Percentiles rank a stretch among this genome's conserved stretches.
Conservation (phyloP, 2,329 filamentous ascomycete species). For the Diaporthe capsici region DNA sequence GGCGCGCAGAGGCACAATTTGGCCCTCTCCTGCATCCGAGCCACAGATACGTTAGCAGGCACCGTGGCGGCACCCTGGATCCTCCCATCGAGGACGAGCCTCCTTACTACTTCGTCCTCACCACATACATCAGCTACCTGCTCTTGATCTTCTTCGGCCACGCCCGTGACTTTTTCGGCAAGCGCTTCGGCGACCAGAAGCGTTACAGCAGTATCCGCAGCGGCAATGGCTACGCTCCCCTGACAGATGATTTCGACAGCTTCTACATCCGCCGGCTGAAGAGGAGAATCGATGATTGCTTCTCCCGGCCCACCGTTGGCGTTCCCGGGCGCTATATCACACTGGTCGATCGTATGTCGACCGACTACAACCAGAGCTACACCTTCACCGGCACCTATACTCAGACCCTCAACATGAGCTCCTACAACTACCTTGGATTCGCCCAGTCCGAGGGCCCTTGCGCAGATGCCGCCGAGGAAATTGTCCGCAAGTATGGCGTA, state of each 20-base stretch:
- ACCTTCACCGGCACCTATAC: conserved; percentile 90
- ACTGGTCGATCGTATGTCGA: conserved; percentile 88
- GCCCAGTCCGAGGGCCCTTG: conserved; percentile 98
- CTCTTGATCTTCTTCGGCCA: conserved; percentile 96
- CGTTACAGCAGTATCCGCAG: conserved; percentile 85
- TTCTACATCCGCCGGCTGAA: conserved; percentile 96
- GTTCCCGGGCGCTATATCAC: conserved; percentile 96
- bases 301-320: conserved; percentile 90
- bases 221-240: conserved; percentile 90
- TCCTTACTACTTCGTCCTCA: conserved; percentile 95
- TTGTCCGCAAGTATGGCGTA: conserved; percentile 87
- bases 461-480: conserved; percentile 91
- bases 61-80: conserved; percentile 83
- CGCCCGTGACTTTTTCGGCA: conserved; percentile 97
- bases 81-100: conserved; percentile 94
- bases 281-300: conserved; percentile 96
- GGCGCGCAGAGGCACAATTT: conserved; percentile 89
- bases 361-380: conserved; percentile 94
- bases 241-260: conserved; percentile 99
- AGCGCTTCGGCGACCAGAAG: conserved; percentile 89
- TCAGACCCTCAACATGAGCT: conserved; percentile 98
- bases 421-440: conserved; percentile 99
- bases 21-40: conserved; percentile 84
- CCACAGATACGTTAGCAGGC: conserved; percentile 91
- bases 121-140: conserved; percentile 98